phyloP scores from a whole-genome alignment of 306 rosid genomes.

The Prosopis cineraria region DNA sequence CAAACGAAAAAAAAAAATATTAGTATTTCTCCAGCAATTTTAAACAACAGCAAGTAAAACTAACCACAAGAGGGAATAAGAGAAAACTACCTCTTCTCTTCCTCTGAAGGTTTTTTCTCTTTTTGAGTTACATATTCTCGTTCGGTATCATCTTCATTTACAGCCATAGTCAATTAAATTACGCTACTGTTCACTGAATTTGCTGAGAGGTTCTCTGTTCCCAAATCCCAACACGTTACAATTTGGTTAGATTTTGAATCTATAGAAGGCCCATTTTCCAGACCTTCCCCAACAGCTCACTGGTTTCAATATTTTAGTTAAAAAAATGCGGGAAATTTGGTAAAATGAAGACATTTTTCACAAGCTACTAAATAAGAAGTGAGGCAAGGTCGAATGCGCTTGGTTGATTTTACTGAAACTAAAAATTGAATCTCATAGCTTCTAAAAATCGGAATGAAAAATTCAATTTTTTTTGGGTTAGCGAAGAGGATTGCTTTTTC shows the following conservation, averaged over 20 bases:
- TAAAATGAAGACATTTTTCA: neutral
- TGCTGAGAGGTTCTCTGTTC: conserved; percentile 7
- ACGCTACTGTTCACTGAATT: conserved; percentile 19
- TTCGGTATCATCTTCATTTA: conserved; percentile 39
- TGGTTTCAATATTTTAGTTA: neutral
- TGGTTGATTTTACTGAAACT: conserved; percentile 2
- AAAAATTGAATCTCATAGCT: neutral
- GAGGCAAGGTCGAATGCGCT: neutral
- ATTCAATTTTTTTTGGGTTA: neutral
- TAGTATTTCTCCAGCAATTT: neutral
- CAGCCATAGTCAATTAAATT: conserved; percentile 52
- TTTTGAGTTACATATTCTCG: conserved; percentile 54
- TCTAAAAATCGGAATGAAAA: neutral
- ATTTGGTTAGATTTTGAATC: conserved; percentile 16
- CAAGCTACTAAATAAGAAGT: neutral
- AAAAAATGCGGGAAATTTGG: neutral
- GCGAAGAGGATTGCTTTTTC: neutral
- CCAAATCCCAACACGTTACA: conserved; percentile 15
- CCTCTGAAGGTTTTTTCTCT: conserved; percentile 75
- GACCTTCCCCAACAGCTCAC: conserved; percentile 14
- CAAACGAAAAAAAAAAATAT: conserved; percentile 27
- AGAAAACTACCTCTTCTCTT: conserved; percentile 69
- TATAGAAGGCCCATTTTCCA: conserved; percentile 10
- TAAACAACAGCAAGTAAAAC: neutral
- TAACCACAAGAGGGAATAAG: neutral